These are phyloP conservation scores for Epichloe bromicola DNA, from an alignment of 2,329 filamentous ascomycete genomes.

Conservation along the genomic window DNA sequence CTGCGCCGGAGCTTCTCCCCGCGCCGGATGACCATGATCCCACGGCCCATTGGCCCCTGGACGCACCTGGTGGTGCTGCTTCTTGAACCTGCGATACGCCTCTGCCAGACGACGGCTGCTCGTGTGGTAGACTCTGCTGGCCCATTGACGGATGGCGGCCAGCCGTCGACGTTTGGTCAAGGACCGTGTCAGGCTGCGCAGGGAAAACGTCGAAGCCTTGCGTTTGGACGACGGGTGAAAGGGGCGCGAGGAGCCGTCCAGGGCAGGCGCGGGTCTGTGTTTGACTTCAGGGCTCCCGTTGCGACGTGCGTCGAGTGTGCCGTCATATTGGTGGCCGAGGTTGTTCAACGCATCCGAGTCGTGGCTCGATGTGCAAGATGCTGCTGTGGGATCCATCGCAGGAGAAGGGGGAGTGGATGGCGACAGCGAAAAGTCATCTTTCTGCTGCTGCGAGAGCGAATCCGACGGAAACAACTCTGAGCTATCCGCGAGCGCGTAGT, in stretches of 20 bases:
- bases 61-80: constrained; percentile 10
- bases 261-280: neutral
- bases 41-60: neutral
- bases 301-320: constrained; percentile 9
- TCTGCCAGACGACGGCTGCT: constrained; percentile 15
- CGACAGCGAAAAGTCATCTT: neutral
- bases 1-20: constrained; percentile 4
- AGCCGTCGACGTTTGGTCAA: constrained; percentile 15
- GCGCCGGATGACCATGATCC: neutral
- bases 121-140: constrained; percentile 14
- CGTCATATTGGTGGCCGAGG: constrained; percentile 14
- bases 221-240: constrained; percentile 13
- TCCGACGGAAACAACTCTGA: constrained; percentile 14
- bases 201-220: constrained; percentile 18
- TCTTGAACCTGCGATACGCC: constrained; percentile 15
- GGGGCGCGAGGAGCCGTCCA: constrained; percentile 1
- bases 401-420: neutral
- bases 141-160: constrained; percentile 17
- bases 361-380: neutral
- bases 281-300: constrained; percentile 9
- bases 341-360: constrained; percentile 2
- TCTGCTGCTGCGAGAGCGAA: constrained; percentile 10
- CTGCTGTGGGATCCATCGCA: neutral
- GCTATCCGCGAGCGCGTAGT: constrained; percentile 15
- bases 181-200: constrained; percentile 15